Evolutionary conservation across 2,329 filamentous ascomycete genomes (phyloP).

Genomic region (Diaporthe citrichinensis): DNA sequence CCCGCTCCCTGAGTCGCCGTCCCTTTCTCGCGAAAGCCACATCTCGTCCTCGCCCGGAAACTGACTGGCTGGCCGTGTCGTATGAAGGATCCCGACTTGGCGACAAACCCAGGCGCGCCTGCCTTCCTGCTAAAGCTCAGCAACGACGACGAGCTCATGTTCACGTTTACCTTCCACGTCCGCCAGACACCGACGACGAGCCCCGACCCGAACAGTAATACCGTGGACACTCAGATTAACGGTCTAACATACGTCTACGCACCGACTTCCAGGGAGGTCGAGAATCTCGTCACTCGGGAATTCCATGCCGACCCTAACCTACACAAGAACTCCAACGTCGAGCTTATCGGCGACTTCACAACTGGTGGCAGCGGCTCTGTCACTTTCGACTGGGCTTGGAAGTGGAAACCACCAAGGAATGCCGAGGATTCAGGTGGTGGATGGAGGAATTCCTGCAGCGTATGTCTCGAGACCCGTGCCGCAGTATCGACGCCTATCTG

Average conservation of each 20-base stretch:
- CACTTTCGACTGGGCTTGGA: conserved; percentile 96
- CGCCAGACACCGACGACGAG: conserved; percentile 54
- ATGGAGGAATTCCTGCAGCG: conserved; percentile 96
- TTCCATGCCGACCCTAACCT: conserved; percentile 98
- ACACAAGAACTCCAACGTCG: conserved; percentile 96
- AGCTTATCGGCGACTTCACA: conserved; percentile 91
- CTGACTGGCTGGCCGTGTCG: conserved; percentile 28
- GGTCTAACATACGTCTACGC: conserved; percentile 95
- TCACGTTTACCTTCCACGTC: conserved; percentile 93
- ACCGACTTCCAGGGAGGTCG: conserved; percentile 86
- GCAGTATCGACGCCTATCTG: conserved; percentile 43
- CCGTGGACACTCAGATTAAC: conserved; percentile 82
- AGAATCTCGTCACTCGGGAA: conserved; percentile 93
- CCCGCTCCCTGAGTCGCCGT: background rate
- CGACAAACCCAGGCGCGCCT: conserved; percentile 65
- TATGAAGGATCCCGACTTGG: conserved; percentile 81
- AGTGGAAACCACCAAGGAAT: conserved; percentile 90
- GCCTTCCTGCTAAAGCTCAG: conserved; percentile 87
- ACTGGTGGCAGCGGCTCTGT: conserved; percentile 88
- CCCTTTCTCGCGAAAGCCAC: background rate
- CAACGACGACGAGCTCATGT: conserved; percentile 92
- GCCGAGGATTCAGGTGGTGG: conserved; percentile 88
- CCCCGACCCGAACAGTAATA: conserved; percentile 64
- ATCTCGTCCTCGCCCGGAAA: conserved; percentile 1
- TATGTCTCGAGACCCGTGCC: conserved; percentile 56